Conservation (phyloP, 2,329 filamentous ascomycete genomes). For the Colletotrichum shisoi region DNA sequence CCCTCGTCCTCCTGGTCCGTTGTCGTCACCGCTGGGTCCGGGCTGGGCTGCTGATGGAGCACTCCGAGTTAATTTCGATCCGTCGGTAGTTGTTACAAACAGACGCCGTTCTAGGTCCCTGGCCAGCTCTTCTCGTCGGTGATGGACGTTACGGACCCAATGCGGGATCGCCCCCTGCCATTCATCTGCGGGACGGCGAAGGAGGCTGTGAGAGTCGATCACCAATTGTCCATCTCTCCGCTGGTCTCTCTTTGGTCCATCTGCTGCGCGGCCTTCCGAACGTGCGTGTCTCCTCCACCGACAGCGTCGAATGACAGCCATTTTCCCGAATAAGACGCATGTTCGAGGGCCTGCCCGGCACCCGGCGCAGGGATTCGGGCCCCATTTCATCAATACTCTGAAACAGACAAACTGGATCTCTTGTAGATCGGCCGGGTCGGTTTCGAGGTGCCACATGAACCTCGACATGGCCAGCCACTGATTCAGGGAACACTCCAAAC, state of each 20-base stretch:
- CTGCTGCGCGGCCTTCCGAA: background rate
- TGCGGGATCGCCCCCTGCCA: constrained; percentile 30
- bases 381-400: constrained; percentile 35
- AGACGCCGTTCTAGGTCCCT: constrained; percentile 23
- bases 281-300: constrained; percentile 24
- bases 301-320: constrained; percentile 18
- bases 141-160: constrained; percentile 29
- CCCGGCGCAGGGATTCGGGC: constrained; percentile 21
- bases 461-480: constrained; percentile 21
- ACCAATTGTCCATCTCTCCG: constrained; percentile 22
- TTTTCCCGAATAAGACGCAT: constrained; percentile 21
- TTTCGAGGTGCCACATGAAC: constrained; percentile 36
- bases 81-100: constrained; percentile 37
- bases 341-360: constrained; percentile 14
- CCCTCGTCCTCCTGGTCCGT: constrained; percentile 18
- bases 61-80: constrained; percentile 29
- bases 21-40: constrained; percentile 31
- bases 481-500: constrained; percentile 33
- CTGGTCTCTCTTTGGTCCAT: constrained; percentile 6
- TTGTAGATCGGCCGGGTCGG: constrained; percentile 37
- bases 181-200: constrained; percentile 27
- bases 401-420: constrained; percentile 39
- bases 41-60: constrained; percentile 21
- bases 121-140: constrained; percentile 3
- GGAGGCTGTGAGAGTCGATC: constrained; percentile 35